phyloP scores from a whole-genome alignment of 371 early-diverging fungal genomes.

The Dentiscutata heterogama region DNA sequence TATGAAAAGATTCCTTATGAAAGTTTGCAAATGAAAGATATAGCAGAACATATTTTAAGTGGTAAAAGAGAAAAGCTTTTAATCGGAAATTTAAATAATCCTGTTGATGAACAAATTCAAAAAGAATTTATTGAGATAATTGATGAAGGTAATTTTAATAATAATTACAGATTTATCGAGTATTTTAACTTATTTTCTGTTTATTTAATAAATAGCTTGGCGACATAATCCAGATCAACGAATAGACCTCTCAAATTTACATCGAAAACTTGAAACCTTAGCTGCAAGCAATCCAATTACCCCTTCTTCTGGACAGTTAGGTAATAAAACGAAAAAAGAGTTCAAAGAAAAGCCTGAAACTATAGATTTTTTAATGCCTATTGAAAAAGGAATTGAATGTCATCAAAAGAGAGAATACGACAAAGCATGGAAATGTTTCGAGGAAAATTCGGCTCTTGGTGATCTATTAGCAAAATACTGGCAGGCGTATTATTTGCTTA shows the following conservation, averaged over 20 bases:
- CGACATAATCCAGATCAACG: neutral
- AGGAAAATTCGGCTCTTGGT: constrained; percentile 3
- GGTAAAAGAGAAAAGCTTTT: constrained; percentile 13
- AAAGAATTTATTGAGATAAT: neutral
- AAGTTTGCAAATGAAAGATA: neutral
- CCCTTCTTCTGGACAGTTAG: too few species aligned
- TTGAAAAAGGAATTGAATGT: neutral
- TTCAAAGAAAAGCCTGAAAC: too few species aligned
- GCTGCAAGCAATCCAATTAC: too few species aligned
- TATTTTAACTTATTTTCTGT: too few species aligned
- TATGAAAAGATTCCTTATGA: too few species aligned
- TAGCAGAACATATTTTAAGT: neutral
- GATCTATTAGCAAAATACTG: constrained; percentile 30
- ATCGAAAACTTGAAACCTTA: too few species aligned
- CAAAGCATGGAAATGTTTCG: constrained; percentile 23
- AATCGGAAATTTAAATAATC: neutral
- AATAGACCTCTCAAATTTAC: too few species aligned
- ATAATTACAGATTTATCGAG: too few species aligned
- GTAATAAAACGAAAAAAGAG: too few species aligned
- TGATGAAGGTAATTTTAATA: too few species aligned
- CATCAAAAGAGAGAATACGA: neutral
- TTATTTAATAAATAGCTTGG: constrained; percentile 7
- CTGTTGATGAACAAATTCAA: too few species aligned
- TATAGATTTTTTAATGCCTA: neutral
- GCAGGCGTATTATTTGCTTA: constrained; percentile 21